Base-by-base conservation (phyloP, 2,329 filamentous ascomycete species). In the Colletotrichum abscissum region DNA sequence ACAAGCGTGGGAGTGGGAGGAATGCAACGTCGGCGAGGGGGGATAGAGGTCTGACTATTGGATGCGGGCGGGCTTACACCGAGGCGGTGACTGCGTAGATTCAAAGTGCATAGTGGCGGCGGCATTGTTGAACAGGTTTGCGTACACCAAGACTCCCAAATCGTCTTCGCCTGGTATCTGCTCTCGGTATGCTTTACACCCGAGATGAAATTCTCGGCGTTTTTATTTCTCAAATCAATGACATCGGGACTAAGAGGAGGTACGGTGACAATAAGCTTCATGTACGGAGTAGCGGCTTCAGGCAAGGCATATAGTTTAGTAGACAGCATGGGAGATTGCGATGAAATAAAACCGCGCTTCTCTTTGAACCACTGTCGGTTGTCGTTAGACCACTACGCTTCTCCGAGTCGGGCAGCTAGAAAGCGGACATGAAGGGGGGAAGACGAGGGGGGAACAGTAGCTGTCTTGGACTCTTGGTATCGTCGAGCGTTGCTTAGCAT, bases 11-110 rank as follows among this genome's bases (percentile, higher is more conserved):
- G n/a, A 22, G 54, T 26, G 26, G 26, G 19, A 49, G 30, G 30
- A 57, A 67, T 72, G 69, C 63, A 46, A 58, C 65, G 58, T 59
- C 30, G 64, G 42, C 42, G 42, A 22, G 42, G 19, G 42, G 42
- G 42, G 35, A 22, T 35, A 42, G 46, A 8, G 38, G 16, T 19
- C 16, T 42, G 24, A 42, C 49, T 63, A 30, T 69, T 64, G 67
- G n/a, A 64, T 38, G 59, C 38, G 52, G 42, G 26, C 59, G 59
- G 35, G 52, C 68, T 70, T 67, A 49, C 63, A 60, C 68, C 8
- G 63, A 64, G 68, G 30, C 52, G 49, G 57, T 58, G 63, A 57
- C 24, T 55, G 63, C 52, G 30, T 12, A 46, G 55, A 33, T 26
- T 24, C 46, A 2, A 26, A 28, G 5, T 16, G 38, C 46, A 54